A percentile compares a stretch with the other conserved stretches of the same genome.
These are phyloP conservation scores for Fraxinus anomala DNA, from an alignment of 257 asterid genomes.

Conservation along the genomic window DNA sequence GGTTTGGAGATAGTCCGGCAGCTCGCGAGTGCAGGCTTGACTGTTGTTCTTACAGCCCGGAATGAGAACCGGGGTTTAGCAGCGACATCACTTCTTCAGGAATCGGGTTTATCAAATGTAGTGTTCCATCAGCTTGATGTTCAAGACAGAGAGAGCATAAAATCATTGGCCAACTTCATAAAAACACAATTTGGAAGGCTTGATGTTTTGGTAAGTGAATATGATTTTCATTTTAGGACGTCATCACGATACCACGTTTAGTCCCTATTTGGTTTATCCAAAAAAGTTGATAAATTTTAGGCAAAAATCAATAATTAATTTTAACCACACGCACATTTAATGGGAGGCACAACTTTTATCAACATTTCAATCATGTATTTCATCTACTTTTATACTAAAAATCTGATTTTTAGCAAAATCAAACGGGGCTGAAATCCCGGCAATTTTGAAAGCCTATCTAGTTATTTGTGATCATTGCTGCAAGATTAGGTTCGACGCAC, in stretches of 20 bases:
- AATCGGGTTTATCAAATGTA: conserved; percentile 63
- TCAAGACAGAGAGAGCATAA: conserved; percentile 55
- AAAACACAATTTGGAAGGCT: conserved; percentile 56
- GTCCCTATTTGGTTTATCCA: too few relatives aligned
- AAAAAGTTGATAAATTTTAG: too few relatives aligned
- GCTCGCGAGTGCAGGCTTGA: conserved; percentile 61
- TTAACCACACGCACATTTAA: background rate
- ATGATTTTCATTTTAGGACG: too few relatives aligned
- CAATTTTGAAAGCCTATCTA: too few relatives aligned
- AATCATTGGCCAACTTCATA: conserved; percentile 45
- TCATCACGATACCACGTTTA: too few relatives aligned
- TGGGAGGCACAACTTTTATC: background rate
- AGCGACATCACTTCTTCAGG: conserved; percentile 49
- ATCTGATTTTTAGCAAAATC: too few relatives aligned
- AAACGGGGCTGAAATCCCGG: too few relatives aligned
- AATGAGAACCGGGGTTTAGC: conserved; percentile 55
- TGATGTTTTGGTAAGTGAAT: conserved; percentile 57
- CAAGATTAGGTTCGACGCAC: too few relatives aligned
- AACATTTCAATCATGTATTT: background rate
- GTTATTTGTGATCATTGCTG: too few relatives aligned
- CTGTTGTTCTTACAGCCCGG: conserved; percentile 70
- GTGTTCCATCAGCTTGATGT: conserved; percentile 80
- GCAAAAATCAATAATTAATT: background rate
- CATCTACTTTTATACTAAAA: too few relatives aligned
- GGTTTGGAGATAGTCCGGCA: conserved; percentile 74